A percentile compares a stretch with the other conserved stretches of the same genome.
Evolutionary conservation across 495 filamentous ascomycete genomes (phyloP).

Genomic region (Chaetomidium leptoderma): DNA sequence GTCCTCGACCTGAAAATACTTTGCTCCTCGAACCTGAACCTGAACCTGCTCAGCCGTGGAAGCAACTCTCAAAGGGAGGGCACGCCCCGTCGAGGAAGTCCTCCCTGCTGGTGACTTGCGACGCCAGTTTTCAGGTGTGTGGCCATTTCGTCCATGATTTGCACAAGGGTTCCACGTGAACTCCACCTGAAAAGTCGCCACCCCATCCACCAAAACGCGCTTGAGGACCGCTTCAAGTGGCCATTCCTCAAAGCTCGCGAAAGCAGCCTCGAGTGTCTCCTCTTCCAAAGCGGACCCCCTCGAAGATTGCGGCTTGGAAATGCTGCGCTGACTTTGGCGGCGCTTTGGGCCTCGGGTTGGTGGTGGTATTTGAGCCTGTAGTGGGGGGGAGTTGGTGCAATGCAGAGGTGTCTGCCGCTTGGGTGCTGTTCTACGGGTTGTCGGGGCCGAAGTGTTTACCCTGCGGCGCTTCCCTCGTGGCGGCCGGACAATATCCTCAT

Average conservation of each 20-base stretch:
- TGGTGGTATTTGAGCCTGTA: background rate
- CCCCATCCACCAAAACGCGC: background rate
- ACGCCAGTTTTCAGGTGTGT: slow-evolving; percentile 8
- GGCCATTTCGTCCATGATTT: slow-evolving; percentile 14
- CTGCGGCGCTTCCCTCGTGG: slow-evolving; percentile 2
- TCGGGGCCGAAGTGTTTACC: slow-evolving; percentile 9
- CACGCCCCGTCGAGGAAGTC: background rate
- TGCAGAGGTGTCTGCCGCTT: slow-evolving; percentile 14
- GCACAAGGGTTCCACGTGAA: slow-evolving; percentile 11
- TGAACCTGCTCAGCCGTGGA: background rate
- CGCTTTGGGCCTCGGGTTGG: background rate
- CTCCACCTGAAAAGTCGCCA: background rate
- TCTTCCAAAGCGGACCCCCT: slow-evolving; percentile 7
- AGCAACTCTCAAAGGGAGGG: background rate
- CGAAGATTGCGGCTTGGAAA: background rate
- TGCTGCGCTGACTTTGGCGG: no score
- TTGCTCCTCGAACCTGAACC: background rate
- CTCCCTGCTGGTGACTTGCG: slow-evolving; percentile 12
- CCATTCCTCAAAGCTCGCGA: no score
- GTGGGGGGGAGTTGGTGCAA: slow-evolving; percentile 1
- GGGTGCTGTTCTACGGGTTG: no score
- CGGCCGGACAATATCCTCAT: background rate
- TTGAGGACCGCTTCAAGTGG: slow-evolving; percentile 3
- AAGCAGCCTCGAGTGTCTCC: slow-evolving; percentile 6
- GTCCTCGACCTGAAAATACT: background rate